phyloP scores from a whole-genome alignment of 2,329 filamentous ascomycete species.

The Cladobotryum mycophilum region DNA sequence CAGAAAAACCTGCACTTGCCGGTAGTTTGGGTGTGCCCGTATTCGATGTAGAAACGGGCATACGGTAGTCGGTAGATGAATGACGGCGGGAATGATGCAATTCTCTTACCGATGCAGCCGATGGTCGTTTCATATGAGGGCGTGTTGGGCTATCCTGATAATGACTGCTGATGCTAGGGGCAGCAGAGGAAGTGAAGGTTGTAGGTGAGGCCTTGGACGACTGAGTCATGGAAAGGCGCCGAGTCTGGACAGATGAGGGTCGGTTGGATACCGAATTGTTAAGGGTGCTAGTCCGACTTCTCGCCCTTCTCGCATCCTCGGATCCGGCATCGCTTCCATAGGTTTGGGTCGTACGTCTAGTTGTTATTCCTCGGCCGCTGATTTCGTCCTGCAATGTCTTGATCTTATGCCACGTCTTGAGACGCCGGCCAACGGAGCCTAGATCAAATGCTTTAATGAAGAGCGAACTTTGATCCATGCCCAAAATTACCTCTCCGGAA shows the following conservation, averaged over 20 bases:
- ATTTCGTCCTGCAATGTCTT: slow-evolving; percentile 87
- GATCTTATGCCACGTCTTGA: slow-evolving; percentile 97
- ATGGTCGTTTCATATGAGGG: slow-evolving; percentile 56
- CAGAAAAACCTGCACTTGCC: slow-evolving; percentile 37
- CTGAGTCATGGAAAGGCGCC: slow-evolving; percentile 44
- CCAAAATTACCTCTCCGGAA: slow-evolving; percentile 82
- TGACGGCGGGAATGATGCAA: slow-evolving; percentile 80
- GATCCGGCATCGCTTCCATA: slow-evolving; percentile 55
- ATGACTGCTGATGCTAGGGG: slow-evolving; percentile 24
- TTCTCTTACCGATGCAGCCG: slow-evolving; percentile 74
- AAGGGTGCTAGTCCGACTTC: slow-evolving; percentile 54
- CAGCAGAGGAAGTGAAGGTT: slow-evolving; percentile 34
- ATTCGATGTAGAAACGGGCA: slow-evolving; percentile 20
- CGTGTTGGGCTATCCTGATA: slow-evolving; percentile 41
- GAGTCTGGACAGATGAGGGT: slow-evolving; percentile 40
- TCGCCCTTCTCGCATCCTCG: slow-evolving; percentile 43
- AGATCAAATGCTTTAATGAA: slow-evolving; percentile 95
- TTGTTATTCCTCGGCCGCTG: slow-evolving; percentile 40
- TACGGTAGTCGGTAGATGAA: slow-evolving; percentile 73
- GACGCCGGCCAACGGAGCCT: slow-evolving; percentile 77
- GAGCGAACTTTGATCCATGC: slow-evolving; percentile 91
- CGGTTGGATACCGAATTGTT: slow-evolving; percentile 42
- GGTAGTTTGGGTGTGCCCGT: slow-evolving; percentile 34
- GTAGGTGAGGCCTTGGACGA: slow-evolving; percentile 44
- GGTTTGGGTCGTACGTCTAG: slow-evolving; percentile 47